phyloP scores from a whole-genome alignment of 2,329 filamentous ascomycete species.

The Penicillium sp. region DNA sequence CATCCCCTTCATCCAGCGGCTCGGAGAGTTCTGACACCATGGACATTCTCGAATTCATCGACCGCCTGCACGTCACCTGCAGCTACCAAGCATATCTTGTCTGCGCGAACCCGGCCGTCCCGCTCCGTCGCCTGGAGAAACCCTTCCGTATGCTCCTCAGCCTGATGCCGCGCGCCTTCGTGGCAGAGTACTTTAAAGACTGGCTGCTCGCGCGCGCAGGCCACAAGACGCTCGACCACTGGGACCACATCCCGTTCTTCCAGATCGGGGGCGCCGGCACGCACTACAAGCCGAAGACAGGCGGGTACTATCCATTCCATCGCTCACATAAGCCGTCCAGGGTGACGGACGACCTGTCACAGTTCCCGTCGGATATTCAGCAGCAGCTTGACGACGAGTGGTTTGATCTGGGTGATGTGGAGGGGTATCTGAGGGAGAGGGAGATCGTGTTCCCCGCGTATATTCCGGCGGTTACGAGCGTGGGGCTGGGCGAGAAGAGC shows the following conservation, averaged over 20 bases:
- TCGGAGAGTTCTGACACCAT: constrained; percentile 16
- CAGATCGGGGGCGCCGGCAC: constrained; percentile 31
- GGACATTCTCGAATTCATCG: constrained; percentile 26
- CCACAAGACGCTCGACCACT: constrained; percentile 24
- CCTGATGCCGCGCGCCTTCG: constrained; percentile 25
- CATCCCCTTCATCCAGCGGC: constrained; percentile 2
- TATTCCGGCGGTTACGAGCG: neutral
- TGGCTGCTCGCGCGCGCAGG: constrained; percentile 24
- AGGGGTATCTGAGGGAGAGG: constrained; percentile 27
- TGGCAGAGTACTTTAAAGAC: constrained; percentile 26
- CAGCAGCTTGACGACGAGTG: constrained; percentile 29
- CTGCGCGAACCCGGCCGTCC: constrained; percentile 22
- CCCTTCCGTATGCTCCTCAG: constrained; percentile 30
- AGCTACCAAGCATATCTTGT: constrained; percentile 26
- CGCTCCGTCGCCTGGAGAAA: constrained; percentile 21
- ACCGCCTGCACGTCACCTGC: constrained; percentile 27
- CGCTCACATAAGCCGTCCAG: constrained; percentile 18
- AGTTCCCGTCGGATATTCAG: constrained; percentile 18
- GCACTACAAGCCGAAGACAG: constrained; percentile 23
- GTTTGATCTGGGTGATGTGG: constrained; percentile 32
- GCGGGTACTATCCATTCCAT: constrained; percentile 9
- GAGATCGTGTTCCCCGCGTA: constrained; percentile 21
- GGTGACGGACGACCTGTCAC: constrained; percentile 22
- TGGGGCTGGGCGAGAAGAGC: neutral
- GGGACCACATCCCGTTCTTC: constrained; percentile 32